Conservation (phyloP, 805 yeast species). For the Zygotorulaspora sp. region DNA sequence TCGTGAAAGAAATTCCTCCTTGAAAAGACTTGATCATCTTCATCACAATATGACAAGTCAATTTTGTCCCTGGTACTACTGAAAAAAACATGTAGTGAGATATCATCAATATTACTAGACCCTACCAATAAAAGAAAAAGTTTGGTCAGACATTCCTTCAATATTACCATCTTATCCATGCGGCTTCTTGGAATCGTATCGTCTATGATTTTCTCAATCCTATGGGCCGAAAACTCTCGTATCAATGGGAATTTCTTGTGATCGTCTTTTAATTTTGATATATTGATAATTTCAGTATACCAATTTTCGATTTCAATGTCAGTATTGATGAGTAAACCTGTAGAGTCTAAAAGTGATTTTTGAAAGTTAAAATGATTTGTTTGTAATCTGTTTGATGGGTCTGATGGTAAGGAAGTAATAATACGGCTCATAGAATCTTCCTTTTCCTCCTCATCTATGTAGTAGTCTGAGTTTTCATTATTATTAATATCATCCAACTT, state of each 20-base stretch:
- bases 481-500: constrained; percentile 29
- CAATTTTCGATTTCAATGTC: constrained; percentile 33
- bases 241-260: constrained; percentile 23
- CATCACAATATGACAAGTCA: constrained; percentile 62
- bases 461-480: constrained; percentile 28
- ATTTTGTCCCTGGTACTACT: constrained; percentile 38
- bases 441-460: constrained; percentile 3
- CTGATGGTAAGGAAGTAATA: background rate
- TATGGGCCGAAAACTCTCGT: constrained; percentile 25
- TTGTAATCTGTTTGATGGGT: background rate
- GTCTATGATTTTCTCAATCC: constrained; percentile 21
- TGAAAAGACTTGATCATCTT: constrained; percentile 45
- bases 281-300: constrained; percentile 32
- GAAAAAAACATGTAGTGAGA: constrained; percentile 46
- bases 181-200: constrained; percentile 13
- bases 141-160: constrained; percentile 47
- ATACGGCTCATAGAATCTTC: background rate
- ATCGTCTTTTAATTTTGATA: constrained; percentile 31
- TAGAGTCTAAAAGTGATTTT: constrained; percentile 1
- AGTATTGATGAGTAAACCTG: constrained; percentile 12
- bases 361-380: constrained; percentile 3
- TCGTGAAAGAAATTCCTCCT: constrained; percentile 77
- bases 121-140: constrained; percentile 67
- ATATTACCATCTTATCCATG: constrained; percentile 19
- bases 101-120: constrained; percentile 56